phyloP scores from a whole-genome alignment of 2,329 filamentous ascomycete genomes.

The Dryadomyces quercus-mongolicae region DNA sequence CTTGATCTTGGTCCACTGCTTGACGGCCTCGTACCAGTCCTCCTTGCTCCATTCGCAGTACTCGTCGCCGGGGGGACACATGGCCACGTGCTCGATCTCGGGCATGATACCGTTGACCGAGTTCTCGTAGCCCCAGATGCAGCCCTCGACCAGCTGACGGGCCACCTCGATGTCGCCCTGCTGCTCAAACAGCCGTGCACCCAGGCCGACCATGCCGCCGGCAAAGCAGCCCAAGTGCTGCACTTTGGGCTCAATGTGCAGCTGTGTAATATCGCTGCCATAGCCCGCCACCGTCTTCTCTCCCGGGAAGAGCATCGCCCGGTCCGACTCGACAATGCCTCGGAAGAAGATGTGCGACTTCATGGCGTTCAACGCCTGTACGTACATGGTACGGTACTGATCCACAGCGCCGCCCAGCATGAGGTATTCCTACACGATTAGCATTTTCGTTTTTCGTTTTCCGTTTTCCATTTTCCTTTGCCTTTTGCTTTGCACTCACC shows the following conservation, averaged over 20 bases:
- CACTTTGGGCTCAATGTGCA: conserved; percentile 20
- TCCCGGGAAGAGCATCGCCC: conserved; percentile 9
- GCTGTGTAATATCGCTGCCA: conserved; percentile 13
- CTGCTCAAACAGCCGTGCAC: conserved; percentile 14
- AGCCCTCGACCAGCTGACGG: conserved; percentile 37
- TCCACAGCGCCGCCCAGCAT: conserved; percentile 53
- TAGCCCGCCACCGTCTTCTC: conserved; percentile 24
- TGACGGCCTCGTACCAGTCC: conserved; percentile 15
- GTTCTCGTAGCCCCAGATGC: conserved; percentile 40
- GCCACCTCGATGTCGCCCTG: conserved; percentile 29
- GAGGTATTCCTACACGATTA: conserved; percentile 5
- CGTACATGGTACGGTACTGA: conserved; percentile 55
- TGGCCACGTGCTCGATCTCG: conserved; percentile 22
- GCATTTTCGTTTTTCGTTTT: too few relatives aligned
- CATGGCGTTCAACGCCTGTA: conserved; percentile 34
- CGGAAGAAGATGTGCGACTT: conserved; percentile 11
- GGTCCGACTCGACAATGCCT: conserved; percentile 2
- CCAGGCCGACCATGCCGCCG: conserved; percentile 31
- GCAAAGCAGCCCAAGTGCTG: conserved; percentile 31
- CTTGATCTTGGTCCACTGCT: neutral
- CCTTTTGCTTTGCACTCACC: conserved; percentile 23
- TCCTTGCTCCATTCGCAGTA: conserved; percentile 23
- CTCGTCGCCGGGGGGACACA: conserved; percentile 22
- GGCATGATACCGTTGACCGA: conserved; percentile 42
- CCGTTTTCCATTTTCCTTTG: neutral